A percentile compares a stretch with the other conserved stretches of the same genome.
Conservation (phyloP, 2,329 filamentous ascomycete genomes). For the Ophiostoma ips region DNA sequence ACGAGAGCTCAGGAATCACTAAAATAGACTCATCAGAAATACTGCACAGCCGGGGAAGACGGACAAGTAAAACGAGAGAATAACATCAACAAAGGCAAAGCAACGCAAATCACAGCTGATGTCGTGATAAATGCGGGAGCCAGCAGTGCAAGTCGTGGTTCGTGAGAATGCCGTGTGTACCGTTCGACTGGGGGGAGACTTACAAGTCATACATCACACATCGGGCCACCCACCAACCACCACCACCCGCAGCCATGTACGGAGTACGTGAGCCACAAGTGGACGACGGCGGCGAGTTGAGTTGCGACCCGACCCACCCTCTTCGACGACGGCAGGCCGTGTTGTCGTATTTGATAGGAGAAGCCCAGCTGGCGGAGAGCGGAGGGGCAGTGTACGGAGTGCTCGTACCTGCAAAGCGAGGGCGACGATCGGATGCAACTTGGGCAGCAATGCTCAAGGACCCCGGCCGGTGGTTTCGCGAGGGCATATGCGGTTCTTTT, state of each 20-base stretch:
- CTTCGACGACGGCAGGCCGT: not conserved
- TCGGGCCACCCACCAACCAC: not conserved
- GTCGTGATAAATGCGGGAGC: not conserved
- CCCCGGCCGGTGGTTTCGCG: not conserved
- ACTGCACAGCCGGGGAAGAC: not conserved
- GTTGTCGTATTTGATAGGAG: not conserved
- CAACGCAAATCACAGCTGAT: not conserved
- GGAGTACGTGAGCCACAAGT: conserved; percentile 1
- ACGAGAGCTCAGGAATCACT: too few relatives aligned
- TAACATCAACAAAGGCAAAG: not conserved
- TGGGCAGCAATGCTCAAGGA: conserved; percentile 12
- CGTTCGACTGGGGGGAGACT: conserved; percentile 1
- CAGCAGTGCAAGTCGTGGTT: not conserved
- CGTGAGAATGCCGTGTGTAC: not conserved
- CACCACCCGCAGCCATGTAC: not conserved
- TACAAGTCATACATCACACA: not conserved
- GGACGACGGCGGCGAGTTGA: conserved; percentile 5
- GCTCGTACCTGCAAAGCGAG: not conserved
- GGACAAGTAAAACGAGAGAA: not conserved
- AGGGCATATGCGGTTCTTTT: too few relatives aligned
- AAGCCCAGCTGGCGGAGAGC: not conserved
- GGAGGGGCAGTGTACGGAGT: not conserved
- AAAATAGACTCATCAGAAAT: not conserved
- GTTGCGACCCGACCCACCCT: conserved; percentile 5
- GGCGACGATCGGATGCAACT: conserved; percentile 2